Base-by-base conservation (phyloP, 352 stramenopile species). In the Globisporangium canariense region DNA sequence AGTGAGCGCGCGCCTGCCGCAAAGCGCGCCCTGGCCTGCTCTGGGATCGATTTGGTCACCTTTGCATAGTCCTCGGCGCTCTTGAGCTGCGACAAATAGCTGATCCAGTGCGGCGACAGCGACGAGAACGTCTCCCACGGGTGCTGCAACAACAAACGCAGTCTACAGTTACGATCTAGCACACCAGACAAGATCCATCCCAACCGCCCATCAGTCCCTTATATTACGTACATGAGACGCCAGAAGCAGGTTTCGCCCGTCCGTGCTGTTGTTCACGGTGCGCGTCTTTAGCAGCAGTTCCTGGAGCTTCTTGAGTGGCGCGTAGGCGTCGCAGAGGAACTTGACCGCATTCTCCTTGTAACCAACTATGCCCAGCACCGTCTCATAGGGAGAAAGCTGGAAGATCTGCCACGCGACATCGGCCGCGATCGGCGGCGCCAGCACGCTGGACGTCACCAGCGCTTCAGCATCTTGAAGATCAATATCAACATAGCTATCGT, bases 321-420 rank as follows among this genome's bases (percentile, higher is more conserved):
- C 62, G 58, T 90, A 95, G 1, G 85, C 77, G 25, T 78, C 68
- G 43, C 87, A 95, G 13, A 95, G 60, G 55, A 93, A 95, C 38
- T 80, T 64, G 28, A 95, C 76, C 8, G 85, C 87, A 5, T 75
- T 75, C 0, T 68, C 74, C n/a, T 71, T 76, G 72, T 89, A 82
- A 14, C 70, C 71, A 2, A 83, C 76, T 4, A 83, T 78, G 11
- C 82, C 84, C 50, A 95, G 70, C 36, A 74, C 71, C 0, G 79
- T 89, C 50, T 95, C 87, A 51, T 89, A 89, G 34, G 87, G 87
- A 8, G 85, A 79, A n/a, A 95, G 66, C 7, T 79, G 78, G 64
- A 92, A 95, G 55, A 95, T 89, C 58, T 93, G 78, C 79, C 83
- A 90, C n/a, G 73, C 87, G 9, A 92, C 78, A 51, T 95, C 83